Evolutionary conservation across 768 basidiomycete species (phyloP).

Genomic region (Termitomyces sp.): DNA sequence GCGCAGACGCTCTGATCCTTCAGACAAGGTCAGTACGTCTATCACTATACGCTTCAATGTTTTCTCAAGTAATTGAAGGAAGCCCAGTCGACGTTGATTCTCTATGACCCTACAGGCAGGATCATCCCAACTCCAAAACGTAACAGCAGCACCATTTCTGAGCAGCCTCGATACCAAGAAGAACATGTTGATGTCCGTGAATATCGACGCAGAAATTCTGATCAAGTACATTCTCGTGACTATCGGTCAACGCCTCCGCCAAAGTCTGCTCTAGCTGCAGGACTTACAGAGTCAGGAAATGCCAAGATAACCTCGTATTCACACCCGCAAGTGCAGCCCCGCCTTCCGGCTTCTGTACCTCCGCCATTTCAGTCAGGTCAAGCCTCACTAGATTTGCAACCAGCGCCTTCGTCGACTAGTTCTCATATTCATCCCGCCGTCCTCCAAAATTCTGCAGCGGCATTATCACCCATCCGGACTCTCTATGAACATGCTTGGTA

Average conservation of each 20-base stretch:
- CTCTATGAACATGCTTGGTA: constrained; percentile 17
- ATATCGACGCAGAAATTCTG: background rate
- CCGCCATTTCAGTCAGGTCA: background rate
- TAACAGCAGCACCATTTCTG: background rate
- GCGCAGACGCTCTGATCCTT: background rate
- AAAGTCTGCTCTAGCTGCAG: background rate
- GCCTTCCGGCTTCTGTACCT: background rate
- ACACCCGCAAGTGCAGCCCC: background rate
- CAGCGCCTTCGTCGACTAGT: background rate
- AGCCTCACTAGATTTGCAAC: background rate
- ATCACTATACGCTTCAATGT: background rate
- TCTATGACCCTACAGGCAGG: background rate
- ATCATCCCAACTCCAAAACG: background rate
- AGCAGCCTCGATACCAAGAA: background rate
- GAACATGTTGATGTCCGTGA: background rate
- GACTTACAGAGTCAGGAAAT: background rate
- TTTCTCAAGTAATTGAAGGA: background rate
- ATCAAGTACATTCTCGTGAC: background rate
- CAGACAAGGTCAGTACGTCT: background rate
- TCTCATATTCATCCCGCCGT: constrained; percentile 5
- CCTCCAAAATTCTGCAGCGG: constrained; percentile 4
- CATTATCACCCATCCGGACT: constrained; percentile 11
- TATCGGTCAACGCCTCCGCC: background rate
- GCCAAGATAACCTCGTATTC: background rate
- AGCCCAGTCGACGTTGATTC: background rate